phyloP scores from a whole-genome alignment of 805 yeast genomes.

The Metschnikowia cerradonensis region DNA sequence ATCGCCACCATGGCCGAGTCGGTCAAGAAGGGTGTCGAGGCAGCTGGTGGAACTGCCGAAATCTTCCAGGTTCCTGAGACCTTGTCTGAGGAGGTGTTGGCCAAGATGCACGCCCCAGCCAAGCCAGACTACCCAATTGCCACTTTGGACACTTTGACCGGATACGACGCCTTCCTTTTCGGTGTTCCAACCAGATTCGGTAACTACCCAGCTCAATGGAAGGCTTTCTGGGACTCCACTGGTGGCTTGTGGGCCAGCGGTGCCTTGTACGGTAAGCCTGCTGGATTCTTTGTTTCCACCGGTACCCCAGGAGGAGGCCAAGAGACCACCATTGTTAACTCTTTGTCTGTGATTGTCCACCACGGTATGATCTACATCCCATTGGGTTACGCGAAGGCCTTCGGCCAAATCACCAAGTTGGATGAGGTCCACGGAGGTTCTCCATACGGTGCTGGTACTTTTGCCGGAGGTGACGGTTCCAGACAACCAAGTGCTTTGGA shows the following conservation, averaged over 20 bases:
- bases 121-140: constrained; percentile 62
- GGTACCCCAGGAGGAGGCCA: constrained; percentile 71
- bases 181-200: constrained; percentile 90
- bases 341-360: constrained; percentile 19
- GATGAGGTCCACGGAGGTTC: constrained; percentile 18
- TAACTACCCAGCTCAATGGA: constrained; percentile 72
- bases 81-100: constrained; percentile 56
- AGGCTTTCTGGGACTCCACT: constrained; percentile 71
- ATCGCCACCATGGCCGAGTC: constrained; percentile 64
- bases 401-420: constrained; percentile 17
- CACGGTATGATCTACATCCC: constrained; percentile 22
- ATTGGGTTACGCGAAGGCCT: constrained; percentile 21
- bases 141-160: constrained; percentile 50
- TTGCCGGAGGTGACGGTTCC: constrained; percentile 20
- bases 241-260: constrained; percentile 80
- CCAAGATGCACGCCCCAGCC: constrained; percentile 61
- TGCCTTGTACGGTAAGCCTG: constrained; percentile 68
- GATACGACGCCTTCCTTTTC: constrained; percentile 76
- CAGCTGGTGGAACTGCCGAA: constrained; percentile 52
- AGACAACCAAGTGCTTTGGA: constrained; percentile 20
- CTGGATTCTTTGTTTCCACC: constrained; percentile 68
- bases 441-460: constrained; percentile 20
- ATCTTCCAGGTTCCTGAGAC: constrained; percentile 59
- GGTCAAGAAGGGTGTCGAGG: constrained; percentile 63
- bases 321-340: constrained; percentile 19